Percentiles rank a stretch among this genome's conserved stretches.
Evolutionary conservation across 495 filamentous ascomycete genomes (phyloP).

Genomic region (Jackrogersella multiformis): DNA sequence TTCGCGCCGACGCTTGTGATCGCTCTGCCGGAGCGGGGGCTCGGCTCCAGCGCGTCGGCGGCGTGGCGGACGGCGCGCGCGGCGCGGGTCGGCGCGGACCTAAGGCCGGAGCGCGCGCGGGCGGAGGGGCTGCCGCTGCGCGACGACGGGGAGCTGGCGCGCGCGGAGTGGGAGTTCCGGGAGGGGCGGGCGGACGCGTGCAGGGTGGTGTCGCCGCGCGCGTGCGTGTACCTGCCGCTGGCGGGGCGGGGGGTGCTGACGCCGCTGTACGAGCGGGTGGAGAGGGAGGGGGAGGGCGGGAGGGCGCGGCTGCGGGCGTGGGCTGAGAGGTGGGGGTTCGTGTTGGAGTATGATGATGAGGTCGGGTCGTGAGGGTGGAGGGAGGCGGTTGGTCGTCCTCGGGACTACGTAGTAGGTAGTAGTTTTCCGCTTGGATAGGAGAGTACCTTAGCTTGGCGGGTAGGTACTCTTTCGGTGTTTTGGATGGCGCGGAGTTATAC

Average conservation of each 20-base stretch:
- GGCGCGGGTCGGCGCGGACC: too few species aligned
- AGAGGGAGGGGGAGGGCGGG: not conserved
- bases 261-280: not conserved
- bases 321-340: not conserved
- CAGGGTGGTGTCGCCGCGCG: not conserved
- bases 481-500: too few species aligned
- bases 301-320: not conserved
- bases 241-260: not conserved
- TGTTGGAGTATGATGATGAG: not conserved
- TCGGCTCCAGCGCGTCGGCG: too few species aligned
- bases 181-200: not conserved
- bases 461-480: too few species aligned
- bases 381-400: not conserved
- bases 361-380: not conserved
- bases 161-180: not conserved
- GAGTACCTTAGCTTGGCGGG: too few species aligned
- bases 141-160: not conserved
- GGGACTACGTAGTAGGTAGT: too few species aligned
- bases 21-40: too few species aligned
- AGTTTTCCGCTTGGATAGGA: too few species aligned
- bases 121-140: not conserved
- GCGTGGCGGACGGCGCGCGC: too few species aligned
- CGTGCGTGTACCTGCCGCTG: not conserved
- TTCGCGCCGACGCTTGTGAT: too few species aligned
- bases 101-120: not conserved